Evolutionary conservation across 306 rosid species (phyloP), one percentile per base, ranked within the genome.

Genomic region (Casuarina equisetifolia): DNA sequence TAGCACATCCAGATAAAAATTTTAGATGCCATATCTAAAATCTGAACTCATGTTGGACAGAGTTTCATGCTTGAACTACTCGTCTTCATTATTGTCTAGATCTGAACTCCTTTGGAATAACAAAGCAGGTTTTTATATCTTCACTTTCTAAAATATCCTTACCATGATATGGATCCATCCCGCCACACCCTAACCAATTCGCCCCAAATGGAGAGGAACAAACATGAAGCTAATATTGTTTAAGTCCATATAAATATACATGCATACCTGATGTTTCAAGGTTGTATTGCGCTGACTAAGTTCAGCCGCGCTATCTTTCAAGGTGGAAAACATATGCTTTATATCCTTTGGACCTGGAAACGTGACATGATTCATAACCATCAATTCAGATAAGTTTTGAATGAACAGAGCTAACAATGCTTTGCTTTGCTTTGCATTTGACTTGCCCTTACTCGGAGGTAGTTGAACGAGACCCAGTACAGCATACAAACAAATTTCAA

Each of bases 311-410:
- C 84, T 77, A 84, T 95, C 98, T 85, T 95, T 95, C 76, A 90
- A 84, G 79, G 85, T 52, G 42, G 86, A 81, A 82, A 95, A 83
- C 15, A 91, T 78, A 84, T 91, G 97, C 58, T 85, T 89, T 68
- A 91, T 86, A 82, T 95, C 96, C 88, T 90, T 90, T 43, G 92
- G 86, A 85, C 91, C 98, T 95, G 88, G 75, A 84, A 84, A 70
- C 17, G 77, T n/a, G 53, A 57, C 50, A 51, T 68, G 69, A 13
- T 12, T 57, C n/a, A 76, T 25, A 20, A 45, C 55, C 55, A 36
- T 61, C 70, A 25, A 40, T 32, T 53, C 46, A 17, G 53, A 43
- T 62, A 58, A 4, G 25, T 17, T 61, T 51, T 50, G 2, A 75
- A n/a, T 17, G 42, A 43, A 43, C 9, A 52, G n/a, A 20, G 61